A percentile compares a stretch with the other conserved stretches of the same genome.
Conservation (phyloP, 495 filamentous ascomycete species). For the Xanthoparmelia taractica region DNA sequence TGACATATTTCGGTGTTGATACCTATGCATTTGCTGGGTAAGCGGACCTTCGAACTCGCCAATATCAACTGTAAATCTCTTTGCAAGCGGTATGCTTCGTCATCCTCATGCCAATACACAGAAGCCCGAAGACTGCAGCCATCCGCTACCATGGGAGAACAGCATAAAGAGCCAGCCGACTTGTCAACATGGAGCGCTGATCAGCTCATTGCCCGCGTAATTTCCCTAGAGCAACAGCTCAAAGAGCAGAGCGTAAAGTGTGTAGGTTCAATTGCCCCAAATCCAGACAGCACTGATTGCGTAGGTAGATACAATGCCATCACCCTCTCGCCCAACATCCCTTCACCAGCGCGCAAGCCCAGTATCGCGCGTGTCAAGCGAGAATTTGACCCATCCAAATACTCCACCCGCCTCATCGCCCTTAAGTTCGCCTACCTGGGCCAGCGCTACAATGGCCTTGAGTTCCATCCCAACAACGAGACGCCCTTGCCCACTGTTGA, state of each 20-base stretch:
- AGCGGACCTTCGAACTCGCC: background rate
- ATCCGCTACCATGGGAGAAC: background rate
- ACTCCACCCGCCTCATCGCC: constrained; percentile 76
- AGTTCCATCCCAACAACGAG: constrained; percentile 59
- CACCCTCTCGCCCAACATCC: background rate
- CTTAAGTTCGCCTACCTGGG: constrained; percentile 93
- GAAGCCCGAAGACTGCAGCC: background rate
- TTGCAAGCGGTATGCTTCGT: background rate
- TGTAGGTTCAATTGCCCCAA: background rate
- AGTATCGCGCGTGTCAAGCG: constrained; percentile 27
- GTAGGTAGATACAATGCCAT: constrained; percentile 17
- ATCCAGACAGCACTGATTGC: constrained; percentile 20
- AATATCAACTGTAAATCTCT: background rate
- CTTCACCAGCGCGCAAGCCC: constrained; percentile 11
- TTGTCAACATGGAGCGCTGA: constrained; percentile 52
- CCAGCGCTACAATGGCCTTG: constrained; percentile 82
- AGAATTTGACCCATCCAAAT: constrained; percentile 67
- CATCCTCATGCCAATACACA: background rate
- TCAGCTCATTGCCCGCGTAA: constrained; percentile 40
- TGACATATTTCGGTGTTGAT: no score
- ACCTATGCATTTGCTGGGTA: background rate
- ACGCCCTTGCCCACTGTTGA: constrained; percentile 76
- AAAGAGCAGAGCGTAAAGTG: constrained; percentile 40
- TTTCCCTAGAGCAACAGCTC: constrained; percentile 55
- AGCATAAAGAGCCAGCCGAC: constrained; percentile 24